A percentile compares a stretch with the other conserved stretches of the same genome.
phyloP scores from a whole-genome alignment of 2,329 filamentous ascomycete genomes.

The Aspergillus sp. region DNA sequence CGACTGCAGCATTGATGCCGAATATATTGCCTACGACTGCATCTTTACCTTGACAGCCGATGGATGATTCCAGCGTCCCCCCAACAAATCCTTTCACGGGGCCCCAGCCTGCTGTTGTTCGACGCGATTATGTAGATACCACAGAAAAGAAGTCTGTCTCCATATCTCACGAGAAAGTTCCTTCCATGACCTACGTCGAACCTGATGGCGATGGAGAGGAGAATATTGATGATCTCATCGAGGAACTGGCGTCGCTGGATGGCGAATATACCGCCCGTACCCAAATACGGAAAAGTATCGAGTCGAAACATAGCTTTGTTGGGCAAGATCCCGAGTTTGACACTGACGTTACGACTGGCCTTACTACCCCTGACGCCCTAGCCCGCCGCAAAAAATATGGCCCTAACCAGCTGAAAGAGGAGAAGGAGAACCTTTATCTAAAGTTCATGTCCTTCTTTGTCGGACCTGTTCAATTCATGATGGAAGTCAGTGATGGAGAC shows the following conservation, averaged over 20 bases:
- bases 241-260: conserved; percentile 75
- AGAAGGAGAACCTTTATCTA: conserved; percentile 79
- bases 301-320: conserved; percentile 55
- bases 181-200: conserved; percentile 49
- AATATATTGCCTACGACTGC: conserved; percentile 4
- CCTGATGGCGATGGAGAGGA: conserved; percentile 73
- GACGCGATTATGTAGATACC: not conserved
- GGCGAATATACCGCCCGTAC: conserved; percentile 53
- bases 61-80: not conserved
- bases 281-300: conserved; percentile 60
- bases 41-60: conserved; percentile 1
- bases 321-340: conserved; percentile 74
- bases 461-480: conserved; percentile 89
- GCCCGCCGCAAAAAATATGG: conserved; percentile 70
- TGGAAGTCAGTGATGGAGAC: conserved; percentile 64
- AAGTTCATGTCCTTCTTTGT: conserved; percentile 83
- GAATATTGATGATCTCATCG: conserved; percentile 83
- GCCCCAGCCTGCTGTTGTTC: not conserved
- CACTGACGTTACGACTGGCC: conserved; percentile 71
- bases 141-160: not conserved
- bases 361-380: conserved; percentile 69
- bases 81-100: not conserved
- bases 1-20: not conserved
- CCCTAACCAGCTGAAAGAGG: conserved; percentile 87
- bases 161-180: conserved; percentile 45